Evolutionary conservation across 768 basidiomycete genomes (phyloP).

Genomic region (Lanmaoa rubissima): DNA sequence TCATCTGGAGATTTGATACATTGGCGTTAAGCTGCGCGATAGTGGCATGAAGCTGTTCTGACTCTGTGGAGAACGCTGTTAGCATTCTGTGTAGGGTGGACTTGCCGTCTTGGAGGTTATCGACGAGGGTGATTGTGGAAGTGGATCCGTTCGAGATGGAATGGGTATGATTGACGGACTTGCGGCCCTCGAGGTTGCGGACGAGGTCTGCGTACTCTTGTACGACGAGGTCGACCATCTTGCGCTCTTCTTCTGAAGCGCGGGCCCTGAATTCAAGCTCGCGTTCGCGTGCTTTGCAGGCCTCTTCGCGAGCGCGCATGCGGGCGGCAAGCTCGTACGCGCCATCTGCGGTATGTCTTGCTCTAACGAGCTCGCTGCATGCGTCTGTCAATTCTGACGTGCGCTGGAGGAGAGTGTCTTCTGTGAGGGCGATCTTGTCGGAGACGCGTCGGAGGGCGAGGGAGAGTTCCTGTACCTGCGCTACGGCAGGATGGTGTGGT

Average conservation of each 20-base stretch:
- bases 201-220: constrained; percentile 77
- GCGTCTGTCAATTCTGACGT: constrained; percentile 46
- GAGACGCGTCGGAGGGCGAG: constrained; percentile 66
- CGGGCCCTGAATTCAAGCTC: constrained; percentile 46
- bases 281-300: constrained; percentile 45
- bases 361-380: constrained; percentile 43
- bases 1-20: constrained; percentile 40
- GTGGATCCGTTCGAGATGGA: constrained; percentile 12
- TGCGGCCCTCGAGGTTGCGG: constrained; percentile 54
- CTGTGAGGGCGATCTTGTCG: constrained; percentile 64
- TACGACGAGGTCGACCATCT: constrained; percentile 62
- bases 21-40: constrained; percentile 43
- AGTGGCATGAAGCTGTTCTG: constrained; percentile 44
- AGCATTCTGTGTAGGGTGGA: constrained; percentile 47
- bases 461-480: constrained; percentile 54
- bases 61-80: constrained; percentile 48
- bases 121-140: constrained; percentile 26
- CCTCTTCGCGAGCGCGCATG: constrained; percentile 55
- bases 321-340: constrained; percentile 57
- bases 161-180: constrained; percentile 18
- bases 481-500: constrained; percentile 36
- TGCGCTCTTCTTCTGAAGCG: constrained; percentile 54
- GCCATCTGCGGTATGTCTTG: constrained; percentile 42
- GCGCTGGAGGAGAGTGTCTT: constrained; percentile 49
- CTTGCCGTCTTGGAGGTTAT: constrained; percentile 48